Evolutionary conservation across 257 asterid species (phyloP).

Genomic region (Phtheirospermum japonicum): DNA sequence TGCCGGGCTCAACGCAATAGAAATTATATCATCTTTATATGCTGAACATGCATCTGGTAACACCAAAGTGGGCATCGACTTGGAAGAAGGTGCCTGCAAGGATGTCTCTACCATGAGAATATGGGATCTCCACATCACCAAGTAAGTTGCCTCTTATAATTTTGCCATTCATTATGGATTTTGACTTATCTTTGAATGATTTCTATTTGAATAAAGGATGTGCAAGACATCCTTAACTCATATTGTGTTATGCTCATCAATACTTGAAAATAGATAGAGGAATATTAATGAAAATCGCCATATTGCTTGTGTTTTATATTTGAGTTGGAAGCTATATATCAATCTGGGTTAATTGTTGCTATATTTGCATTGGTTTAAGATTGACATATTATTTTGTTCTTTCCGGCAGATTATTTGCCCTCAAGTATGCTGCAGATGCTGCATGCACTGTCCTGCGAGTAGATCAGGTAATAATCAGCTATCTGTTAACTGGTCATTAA

Average conservation of each 20-base stretch:
- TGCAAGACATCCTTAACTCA: too few species aligned
- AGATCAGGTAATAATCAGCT: constrained; percentile 70
- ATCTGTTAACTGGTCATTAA: background rate
- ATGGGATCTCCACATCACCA: constrained; percentile 86
- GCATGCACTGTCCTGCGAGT: constrained; percentile 92
- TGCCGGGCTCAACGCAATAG: constrained; percentile 97
- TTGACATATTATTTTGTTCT: constrained; percentile 25
- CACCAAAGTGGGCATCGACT: constrained; percentile 77
- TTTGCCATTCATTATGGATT: background rate
- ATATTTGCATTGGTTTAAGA: constrained; percentile 10
- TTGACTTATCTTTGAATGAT: constrained; percentile 14
- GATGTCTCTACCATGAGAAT: constrained; percentile 54
- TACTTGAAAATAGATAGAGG: too few species aligned
- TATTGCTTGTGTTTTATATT: too few species aligned
- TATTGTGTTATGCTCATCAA: too few species aligned
- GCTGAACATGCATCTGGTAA: constrained; percentile 90
- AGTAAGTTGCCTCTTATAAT: constrained; percentile 46
- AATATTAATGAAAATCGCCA: too few species aligned
- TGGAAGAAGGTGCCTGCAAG: constrained; percentile 81
- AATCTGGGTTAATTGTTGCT: background rate
- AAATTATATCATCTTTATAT: constrained; percentile 80
- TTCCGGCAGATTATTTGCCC: constrained; percentile 69
- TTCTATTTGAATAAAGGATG: too few species aligned
- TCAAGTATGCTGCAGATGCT: constrained; percentile 95
- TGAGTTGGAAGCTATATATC: too few species aligned